These are phyloP conservation scores for Termitomyces sp. DNA, from an alignment of 768 basidiomycete genomes.

Conservation along the genomic window DNA sequence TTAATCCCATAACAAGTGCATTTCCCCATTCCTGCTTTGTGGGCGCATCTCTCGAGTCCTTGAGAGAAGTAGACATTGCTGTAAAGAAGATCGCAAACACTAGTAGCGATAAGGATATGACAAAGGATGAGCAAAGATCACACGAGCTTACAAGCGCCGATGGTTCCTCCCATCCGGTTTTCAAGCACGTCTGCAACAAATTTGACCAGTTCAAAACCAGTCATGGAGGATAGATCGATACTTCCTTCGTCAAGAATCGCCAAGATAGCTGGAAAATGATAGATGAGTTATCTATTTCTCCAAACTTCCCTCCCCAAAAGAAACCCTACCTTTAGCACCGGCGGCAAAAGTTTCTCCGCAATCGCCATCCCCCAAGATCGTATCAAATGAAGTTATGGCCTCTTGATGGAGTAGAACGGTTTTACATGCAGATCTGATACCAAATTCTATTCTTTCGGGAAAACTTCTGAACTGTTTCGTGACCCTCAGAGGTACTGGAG, in stretches of 20 bases:
- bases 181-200: conserved; percentile 38
- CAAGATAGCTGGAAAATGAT: neutral
- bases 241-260: conserved; percentile 5
- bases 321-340: conserved; percentile 31
- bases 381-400: conserved; percentile 54
- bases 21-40: conserved; percentile 3
- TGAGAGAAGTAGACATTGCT: conserved; percentile 24
- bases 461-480: neutral
- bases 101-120: conserved; percentile 8
- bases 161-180: conserved; percentile 50
- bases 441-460: conserved; percentile 16
- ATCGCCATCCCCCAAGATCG: conserved; percentile 58
- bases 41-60: neutral
- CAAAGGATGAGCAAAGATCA: neutral
- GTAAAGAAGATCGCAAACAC: conserved; percentile 42
- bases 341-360: conserved; percentile 53
- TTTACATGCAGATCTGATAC: conserved; percentile 32
- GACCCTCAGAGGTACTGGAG: neutral
- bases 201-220: conserved; percentile 18
- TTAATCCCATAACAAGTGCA: conserved; percentile 21
- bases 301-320: neutral
- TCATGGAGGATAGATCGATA: conserved; percentile 13
- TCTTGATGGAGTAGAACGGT: conserved; percentile 38
- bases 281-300: neutral
- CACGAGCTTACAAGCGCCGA: conserved; percentile 36